Evolutionary conservation across 306 rosid genomes (phyloP).

Genomic region (Malus sylvestris): DNA sequence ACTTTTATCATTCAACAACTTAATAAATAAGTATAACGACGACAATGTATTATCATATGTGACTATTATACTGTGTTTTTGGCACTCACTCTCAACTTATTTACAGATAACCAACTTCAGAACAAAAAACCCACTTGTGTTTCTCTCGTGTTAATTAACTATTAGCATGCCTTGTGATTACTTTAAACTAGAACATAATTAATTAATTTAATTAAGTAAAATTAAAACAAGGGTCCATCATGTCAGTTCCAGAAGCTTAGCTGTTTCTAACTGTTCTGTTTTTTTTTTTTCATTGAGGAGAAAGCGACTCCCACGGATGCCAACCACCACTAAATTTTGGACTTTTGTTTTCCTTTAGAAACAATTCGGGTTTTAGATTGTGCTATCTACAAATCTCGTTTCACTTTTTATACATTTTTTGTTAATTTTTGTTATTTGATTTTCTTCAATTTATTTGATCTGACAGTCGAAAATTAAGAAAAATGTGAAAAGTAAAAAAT

Average conservation of each 20-base stretch:
- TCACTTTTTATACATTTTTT: too few relatives aligned
- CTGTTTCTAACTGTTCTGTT: conserved; percentile 15
- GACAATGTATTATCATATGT: too few relatives aligned
- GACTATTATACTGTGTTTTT: not conserved
- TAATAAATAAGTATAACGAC: too few relatives aligned
- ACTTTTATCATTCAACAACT: not conserved
- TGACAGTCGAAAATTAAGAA: too few relatives aligned
- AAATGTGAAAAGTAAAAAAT: too few relatives aligned
- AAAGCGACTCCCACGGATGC: conserved; percentile 25
- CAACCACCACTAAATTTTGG: conserved; percentile 17
- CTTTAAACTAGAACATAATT: not conserved
- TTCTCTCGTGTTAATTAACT: not conserved
- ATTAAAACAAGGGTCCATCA: not conserved
- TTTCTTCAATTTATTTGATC: too few relatives aligned
- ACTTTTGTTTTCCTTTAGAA: conserved; percentile 11
- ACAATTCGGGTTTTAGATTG: conserved; percentile 18
- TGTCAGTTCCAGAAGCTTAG: conserved; percentile 32
- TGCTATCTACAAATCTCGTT: too few relatives aligned
- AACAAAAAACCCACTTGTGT: not conserved
- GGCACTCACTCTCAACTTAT: not conserved
- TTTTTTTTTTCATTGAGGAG: not conserved
- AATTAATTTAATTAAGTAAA: not conserved
- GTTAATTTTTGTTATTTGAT: too few relatives aligned
- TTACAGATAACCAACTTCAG: not conserved
- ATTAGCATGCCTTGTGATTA: not conserved